These are phyloP conservation scores for Leptodermis oblonga DNA, from an alignment of 257 asterid genomes.

Conservation along the genomic window DNA sequence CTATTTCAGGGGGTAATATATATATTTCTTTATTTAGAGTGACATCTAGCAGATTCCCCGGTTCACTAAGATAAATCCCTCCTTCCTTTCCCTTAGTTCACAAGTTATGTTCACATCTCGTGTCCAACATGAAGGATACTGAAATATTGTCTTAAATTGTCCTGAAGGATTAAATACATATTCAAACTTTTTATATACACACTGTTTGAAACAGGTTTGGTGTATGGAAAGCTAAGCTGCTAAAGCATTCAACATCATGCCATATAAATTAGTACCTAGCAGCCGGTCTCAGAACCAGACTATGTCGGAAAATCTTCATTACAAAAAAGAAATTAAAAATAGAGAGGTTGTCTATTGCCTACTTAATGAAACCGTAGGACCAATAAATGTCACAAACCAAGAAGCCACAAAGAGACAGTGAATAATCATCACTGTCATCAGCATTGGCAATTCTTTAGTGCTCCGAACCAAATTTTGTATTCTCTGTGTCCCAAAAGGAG, in stretches of 20 bases:
- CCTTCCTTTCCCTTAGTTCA: not conserved
- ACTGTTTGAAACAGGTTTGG: not conserved
- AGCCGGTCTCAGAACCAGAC: not conserved
- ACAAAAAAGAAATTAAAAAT: not conserved
- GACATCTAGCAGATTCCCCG: not conserved
- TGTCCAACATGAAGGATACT: not conserved
- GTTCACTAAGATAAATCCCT: not conserved
- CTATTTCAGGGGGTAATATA: not conserved
- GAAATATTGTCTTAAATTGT: not conserved
- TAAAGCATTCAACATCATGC: too few relatives aligned
- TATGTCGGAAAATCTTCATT: not conserved
- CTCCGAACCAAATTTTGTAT: not conserved
- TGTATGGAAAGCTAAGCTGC: not conserved
- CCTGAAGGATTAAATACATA: not conserved
- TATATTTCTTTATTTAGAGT: too few relatives aligned
- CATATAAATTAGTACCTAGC: not conserved
- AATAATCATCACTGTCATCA: not conserved
- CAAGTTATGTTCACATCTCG: not conserved
- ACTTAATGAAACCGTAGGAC: not conserved
- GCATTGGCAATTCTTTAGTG: not conserved
- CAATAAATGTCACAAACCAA: not conserved
- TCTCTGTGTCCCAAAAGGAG: too few relatives aligned
- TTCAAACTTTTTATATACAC: not conserved
- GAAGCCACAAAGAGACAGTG: constrained; percentile 2
- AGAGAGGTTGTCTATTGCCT: not conserved